Evolutionary conservation across 1,139 yeast genomes (phyloP), one percentile per base, ranked within the genome.

Genomic region (Sugiyamaella grinbergsii): DNA sequence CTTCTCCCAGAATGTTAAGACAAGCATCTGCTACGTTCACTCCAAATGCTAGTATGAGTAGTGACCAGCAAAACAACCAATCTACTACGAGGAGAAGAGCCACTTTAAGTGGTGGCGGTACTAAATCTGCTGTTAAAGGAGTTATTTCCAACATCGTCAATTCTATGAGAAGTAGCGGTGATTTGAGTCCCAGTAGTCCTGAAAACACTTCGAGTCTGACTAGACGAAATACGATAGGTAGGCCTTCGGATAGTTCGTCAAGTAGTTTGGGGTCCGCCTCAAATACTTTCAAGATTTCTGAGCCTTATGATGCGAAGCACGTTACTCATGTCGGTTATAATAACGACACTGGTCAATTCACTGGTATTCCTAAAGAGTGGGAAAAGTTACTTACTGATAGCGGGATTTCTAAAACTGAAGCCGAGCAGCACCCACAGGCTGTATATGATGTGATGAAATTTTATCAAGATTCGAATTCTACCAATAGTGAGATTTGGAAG

Each of bases 331-430:
- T 93, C 10, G 97, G 96, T 19, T 84, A 86, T 53, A 93, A 91
- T 67, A 71, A 77, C 23, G 84, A 82, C 60, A 84, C 93, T 29
- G 96, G 96, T 7, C 83, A 87, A 52, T 91, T 85, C 63, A 86
- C 93, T 1, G 98, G 96, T 1, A 75, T 91, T 50, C 98, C 98
- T 1, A 81, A 80, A 43, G 96, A 88, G 66, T 93, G 98, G 98
- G 93, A 88, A 61, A 77, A 80, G 54, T 73, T 90, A 44, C 75
- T 93, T 55, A 79, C 84, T 16, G 94, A 91, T 15, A 84, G 90
- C 65, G 98, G 98, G 39, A 88, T 93, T 47, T 79, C 95, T 4
- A 81, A 80, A 60, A 79, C 78, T 41, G 98, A 93, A 61, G 96
- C 90, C 64, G 83, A 85, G 61, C 86, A 85, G 60, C 90, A 93